Percentiles rank a stretch among this genome's conserved stretches.
These are phyloP conservation scores for Geranomyces variabilis DNA, from an alignment of 192 early-diverging fungal genomes.

Conservation along the genomic window DNA sequence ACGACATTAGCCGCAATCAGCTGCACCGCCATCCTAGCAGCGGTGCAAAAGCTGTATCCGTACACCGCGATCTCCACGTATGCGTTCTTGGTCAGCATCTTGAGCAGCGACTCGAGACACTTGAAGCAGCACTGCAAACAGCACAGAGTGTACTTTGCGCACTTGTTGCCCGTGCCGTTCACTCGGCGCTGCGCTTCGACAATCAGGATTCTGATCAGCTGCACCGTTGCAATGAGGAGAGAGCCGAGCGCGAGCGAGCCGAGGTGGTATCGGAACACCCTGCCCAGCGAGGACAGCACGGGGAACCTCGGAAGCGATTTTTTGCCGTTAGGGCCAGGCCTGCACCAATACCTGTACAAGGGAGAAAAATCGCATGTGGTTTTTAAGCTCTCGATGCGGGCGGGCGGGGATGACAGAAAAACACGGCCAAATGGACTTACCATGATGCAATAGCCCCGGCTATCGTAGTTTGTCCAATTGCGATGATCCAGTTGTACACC, in stretches of 20 bases:
- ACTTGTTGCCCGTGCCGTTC: constrained; percentile 34
- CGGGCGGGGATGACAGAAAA: too few species aligned
- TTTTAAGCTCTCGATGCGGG: too few species aligned
- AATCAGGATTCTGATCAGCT: constrained; percentile 52
- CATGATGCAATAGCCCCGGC: constrained; percentile 53
- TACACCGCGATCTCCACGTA: constrained; percentile 60
- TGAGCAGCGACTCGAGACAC: constrained; percentile 49
- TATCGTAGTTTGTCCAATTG: constrained; percentile 50
- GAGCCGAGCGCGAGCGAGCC: constrained; percentile 58
- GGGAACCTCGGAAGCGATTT: constrained; percentile 24
- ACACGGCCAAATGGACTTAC: background rate
- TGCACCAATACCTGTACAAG: too few species aligned
- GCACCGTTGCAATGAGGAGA: constrained; percentile 56
- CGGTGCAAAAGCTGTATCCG: constrained; percentile 56
- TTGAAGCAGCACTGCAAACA: constrained; percentile 51
- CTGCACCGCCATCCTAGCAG: constrained; percentile 43
- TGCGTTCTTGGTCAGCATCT: constrained; percentile 62
- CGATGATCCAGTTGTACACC: constrained; percentile 51
- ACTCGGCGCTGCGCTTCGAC: constrained; percentile 38
- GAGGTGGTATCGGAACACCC: constrained; percentile 54
- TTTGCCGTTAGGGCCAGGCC: constrained; percentile 56
- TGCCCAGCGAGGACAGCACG: constrained; percentile 40
- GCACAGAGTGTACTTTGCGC: constrained; percentile 38
- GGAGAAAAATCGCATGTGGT: too few species aligned
- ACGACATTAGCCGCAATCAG: constrained; percentile 53